Percentiles rank a stretch among this genome's conserved stretches.
phyloP scores from a whole-genome alignment of 169 alveolate species.

The Plasmodium sp. region DNA sequence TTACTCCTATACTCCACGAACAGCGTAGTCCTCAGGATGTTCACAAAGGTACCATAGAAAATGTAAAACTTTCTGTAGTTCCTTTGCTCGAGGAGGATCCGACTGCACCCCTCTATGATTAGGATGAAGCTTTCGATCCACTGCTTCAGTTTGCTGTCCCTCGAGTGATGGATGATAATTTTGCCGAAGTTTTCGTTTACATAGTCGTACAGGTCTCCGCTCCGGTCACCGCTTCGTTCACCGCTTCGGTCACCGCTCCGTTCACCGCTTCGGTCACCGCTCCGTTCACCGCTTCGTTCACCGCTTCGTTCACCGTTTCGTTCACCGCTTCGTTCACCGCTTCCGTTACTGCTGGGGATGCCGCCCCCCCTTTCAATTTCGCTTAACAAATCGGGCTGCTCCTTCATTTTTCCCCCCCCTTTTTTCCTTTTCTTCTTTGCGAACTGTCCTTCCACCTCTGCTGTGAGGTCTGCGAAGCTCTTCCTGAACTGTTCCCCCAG shows the following conservation, averaged over 20 bases:
- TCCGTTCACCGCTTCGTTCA: background rate
- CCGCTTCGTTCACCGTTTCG: background rate
- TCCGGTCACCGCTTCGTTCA: background rate
- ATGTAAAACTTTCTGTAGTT: conserved; percentile 25
- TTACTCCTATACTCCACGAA: conserved; percentile 30
- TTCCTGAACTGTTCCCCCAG: background rate
- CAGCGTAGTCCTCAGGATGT: conserved; percentile 32
- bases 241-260: background rate
- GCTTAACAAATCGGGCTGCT: background rate
- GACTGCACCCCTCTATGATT: conserved; percentile 66
- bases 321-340: background rate
- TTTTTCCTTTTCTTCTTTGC: background rate
- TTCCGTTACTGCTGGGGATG: background rate
- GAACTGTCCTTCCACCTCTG: background rate
- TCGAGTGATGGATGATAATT: conserved; percentile 69
- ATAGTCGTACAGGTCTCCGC: conserved; percentile 38
- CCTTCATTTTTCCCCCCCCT: background rate
- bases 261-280: background rate
- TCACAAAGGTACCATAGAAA: conserved; percentile 64
- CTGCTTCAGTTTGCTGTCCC: conserved; percentile 69
- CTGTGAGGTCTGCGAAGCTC: conserved; percentile 8
- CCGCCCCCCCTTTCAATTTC: background rate
- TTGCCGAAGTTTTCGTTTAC: conserved; percentile 62
- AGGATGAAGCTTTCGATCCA: conserved; percentile 69
- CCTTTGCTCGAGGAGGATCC: conserved; percentile 40